Conservation (phyloP, 2,329 filamentous ascomycete genomes). For the Diplodia intermedia region DNA sequence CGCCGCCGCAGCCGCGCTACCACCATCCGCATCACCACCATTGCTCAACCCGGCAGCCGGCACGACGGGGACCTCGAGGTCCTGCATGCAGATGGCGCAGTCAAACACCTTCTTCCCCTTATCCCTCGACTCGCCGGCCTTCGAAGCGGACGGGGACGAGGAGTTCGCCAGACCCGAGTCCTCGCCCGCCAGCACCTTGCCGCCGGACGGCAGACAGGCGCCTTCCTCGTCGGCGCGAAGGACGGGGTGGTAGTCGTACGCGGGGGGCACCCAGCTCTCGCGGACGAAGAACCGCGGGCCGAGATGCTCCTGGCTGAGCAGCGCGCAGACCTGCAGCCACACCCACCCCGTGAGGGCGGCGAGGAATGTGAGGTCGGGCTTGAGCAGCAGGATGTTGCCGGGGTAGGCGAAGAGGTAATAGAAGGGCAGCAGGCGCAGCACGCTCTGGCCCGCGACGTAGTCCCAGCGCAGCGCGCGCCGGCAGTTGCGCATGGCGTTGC, state of each 20-base stretch:
- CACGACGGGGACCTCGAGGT: slow-evolving; percentile 86
- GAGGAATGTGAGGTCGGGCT: slow-evolving; percentile 71
- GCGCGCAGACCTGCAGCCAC: slow-evolving; percentile 80
- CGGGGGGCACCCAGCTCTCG: slow-evolving; percentile 68
- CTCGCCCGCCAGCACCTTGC: slow-evolving; percentile 43
- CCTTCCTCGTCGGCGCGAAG: slow-evolving; percentile 85
- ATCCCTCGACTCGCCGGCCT: slow-evolving; percentile 55
- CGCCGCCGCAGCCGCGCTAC: slow-evolving; percentile 47
- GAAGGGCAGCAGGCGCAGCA: slow-evolving; percentile 78
- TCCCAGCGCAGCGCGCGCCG: slow-evolving; percentile 90
- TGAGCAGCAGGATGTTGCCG: slow-evolving; percentile 82
- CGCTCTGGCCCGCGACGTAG: slow-evolving; percentile 84
- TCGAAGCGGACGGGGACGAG: slow-evolving; percentile 9
- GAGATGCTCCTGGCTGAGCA: slow-evolving; percentile 83
- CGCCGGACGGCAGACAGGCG: slow-evolving; percentile 76
- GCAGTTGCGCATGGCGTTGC: slow-evolving; percentile 89
- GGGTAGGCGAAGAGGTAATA: slow-evolving; percentile 82
- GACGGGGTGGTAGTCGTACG: slow-evolving; percentile 95
- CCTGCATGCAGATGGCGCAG: slow-evolving; percentile 93
- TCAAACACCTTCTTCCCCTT: slow-evolving; percentile 73
- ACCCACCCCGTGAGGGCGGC: slow-evolving; percentile 75
- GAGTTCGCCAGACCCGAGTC: slow-evolving; percentile 26
- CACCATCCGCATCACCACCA: slow-evolving; percentile 59
- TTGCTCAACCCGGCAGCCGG: slow-evolving; percentile 58
- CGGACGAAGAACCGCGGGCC: slow-evolving; percentile 88